These are phyloP conservation scores for Rubus idaeus DNA, from an alignment of 306 rosid species.

Conservation along the genomic window DNA sequence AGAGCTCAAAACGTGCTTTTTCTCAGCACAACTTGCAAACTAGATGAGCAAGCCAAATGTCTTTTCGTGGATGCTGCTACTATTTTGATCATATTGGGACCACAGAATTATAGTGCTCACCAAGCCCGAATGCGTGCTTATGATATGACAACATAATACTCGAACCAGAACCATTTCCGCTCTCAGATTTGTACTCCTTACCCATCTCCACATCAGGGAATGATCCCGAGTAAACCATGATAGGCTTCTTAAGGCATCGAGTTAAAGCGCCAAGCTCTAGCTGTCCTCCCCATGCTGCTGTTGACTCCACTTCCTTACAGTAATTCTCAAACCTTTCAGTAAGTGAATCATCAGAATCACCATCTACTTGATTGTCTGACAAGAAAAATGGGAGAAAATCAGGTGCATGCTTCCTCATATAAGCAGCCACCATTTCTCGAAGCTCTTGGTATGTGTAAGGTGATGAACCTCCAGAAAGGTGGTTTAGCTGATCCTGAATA, in stretches of 20 bases:
- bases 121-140: constrained; percentile 90
- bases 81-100: constrained; percentile 51
- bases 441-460: constrained; percentile 73
- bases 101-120: constrained; percentile 91
- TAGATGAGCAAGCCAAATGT: constrained; percentile 16
- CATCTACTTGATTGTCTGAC: constrained; percentile 56
- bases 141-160: constrained; percentile 84
- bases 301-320: constrained; percentile 83
- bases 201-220: constrained; percentile 99
- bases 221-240: constrained; percentile 87
- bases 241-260: constrained; percentile 75
- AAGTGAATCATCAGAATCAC: constrained; percentile 45
- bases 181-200: constrained; percentile 68
- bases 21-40: constrained; percentile 28
- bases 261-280: constrained; percentile 91
- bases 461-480: constrained; percentile 53
- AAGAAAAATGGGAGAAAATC: constrained; percentile 79
- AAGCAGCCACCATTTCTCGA: constrained; percentile 71
- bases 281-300: constrained; percentile 98
- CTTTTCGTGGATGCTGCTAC: neutral
- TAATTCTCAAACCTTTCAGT: constrained; percentile 67
- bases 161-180: constrained; percentile 33
- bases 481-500: constrained; percentile 70
- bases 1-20: constrained; percentile 8
- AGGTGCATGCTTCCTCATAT: constrained; percentile 69